Base-by-base conservation (phyloP, 208 protist species). In the Trypanosoma conorhini region DNA sequence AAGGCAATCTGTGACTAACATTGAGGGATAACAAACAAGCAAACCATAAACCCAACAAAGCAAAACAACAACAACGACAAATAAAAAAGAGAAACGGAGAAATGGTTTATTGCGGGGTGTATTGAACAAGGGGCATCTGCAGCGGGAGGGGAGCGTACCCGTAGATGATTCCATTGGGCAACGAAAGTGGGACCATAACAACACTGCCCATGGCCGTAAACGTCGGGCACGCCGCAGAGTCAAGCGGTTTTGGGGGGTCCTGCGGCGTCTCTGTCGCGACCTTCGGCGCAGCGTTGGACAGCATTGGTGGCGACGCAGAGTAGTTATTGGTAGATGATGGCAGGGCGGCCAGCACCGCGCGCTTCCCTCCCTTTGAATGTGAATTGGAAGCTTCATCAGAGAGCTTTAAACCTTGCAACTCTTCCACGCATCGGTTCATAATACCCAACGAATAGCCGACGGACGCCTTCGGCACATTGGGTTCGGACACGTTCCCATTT, bases 321-420 rank as follows among this genome's bases (percentile, higher is more conserved):
- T 73, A 73, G 50, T 73, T 73, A 15, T 73, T 73, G 22, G 48
- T 67, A 51, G 59, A 62, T 26, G 68, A 73, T n/a, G 68, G 68
- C 31, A 73, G 35, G 24, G 51, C 50, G 22, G 55, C 58, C 54
- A 68, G 40, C 13, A 50, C 26, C 52, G 46, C 62, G 50, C 30
- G 52, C 4, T n/a, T 59, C 40, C 15, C 40, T 58, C 48, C 8
- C 60, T 57, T 72, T 46, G 57, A 44, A 26, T 35, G 40, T 33
- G 0, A 5, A 3, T 61, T 22, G 33, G 22, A 30, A 42, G 9
- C 56, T 48, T 57, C 44, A 30, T 46, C 17, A 64, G 67, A 58
- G 8, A 68, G 5, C 10, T 57, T 59, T 22, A 68, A 62, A 2
- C 30, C 2, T 30, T 44, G 51, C 40, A 74, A 22, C 0, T 74